Evolutionary conservation across 345 rosid genomes (phyloP), one percentile per base, ranked within the genome.

Genomic region (Gossypium bickii): DNA sequence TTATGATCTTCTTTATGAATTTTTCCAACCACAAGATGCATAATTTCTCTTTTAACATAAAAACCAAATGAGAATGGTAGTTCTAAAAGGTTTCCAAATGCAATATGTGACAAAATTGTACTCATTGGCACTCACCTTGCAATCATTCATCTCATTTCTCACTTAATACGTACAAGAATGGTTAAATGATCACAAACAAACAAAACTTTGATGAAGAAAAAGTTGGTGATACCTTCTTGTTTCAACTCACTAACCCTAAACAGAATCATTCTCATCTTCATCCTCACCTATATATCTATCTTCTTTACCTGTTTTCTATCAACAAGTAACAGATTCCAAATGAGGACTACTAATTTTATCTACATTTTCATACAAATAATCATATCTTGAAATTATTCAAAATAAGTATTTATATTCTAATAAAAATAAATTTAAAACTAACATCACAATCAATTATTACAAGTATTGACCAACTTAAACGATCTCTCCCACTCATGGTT

Each of bases 41-140:
- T 5, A 69, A 27, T 69, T 69, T 51, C 5, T 27, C 45, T 27
- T 68, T 16, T 2, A 9, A n/a, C 2, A 27, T 29, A 2, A 51
- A 10, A 2, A 12, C 12, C 43, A 27, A 49, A 25, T 27, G 7
- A 12, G 29, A 68, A 49, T 48, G 34, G 38, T 1, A 16, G 72
- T 49, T 5, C 73, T 51, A 17, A 25, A 10, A 29, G 2, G 73
- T 51, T 12, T 44, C 43, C 47, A 12, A 24, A 52, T 52, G 73
- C 73, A 52, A 52, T 29, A 51, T 9, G 17, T 27, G 72, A 17
- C 73, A 70, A 52, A 70, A 27, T 17, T 69, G 60, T 69, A 69
- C 72, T 16, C 4, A 9, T 27, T 51, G 59, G 59, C 72, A 69
- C 59, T 52, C 16, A 27, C 45, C 24, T 17, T 51, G 25, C 7